These are phyloP conservation scores for Macaranga tanarius DNA, from an alignment of 441 rosid species.

Conservation along the genomic window DNA sequence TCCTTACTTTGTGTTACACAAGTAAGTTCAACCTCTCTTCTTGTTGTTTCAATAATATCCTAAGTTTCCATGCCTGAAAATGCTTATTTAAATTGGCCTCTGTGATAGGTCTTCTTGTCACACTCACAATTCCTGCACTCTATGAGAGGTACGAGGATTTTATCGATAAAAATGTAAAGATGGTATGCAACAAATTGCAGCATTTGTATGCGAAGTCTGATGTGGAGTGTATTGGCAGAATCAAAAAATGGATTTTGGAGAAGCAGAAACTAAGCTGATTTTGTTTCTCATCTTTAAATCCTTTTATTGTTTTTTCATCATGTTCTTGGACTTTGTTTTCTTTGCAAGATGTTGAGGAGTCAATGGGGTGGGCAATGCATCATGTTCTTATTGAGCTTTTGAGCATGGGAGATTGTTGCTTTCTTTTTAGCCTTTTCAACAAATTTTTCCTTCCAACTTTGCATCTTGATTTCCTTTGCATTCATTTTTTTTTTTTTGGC, in stretches of 20 bases:
- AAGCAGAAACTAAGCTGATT: slow-evolving; percentile 58
- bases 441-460: background rate
- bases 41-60: no score
- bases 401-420: background rate
- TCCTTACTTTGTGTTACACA: slow-evolving; percentile 66
- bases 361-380: background rate
- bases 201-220: slow-evolving; percentile 50
- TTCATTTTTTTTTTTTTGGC: background rate
- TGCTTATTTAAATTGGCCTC: slow-evolving; percentile 3
- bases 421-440: background rate
- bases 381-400: background rate
- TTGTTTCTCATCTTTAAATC: background rate
- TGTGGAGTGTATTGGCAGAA: slow-evolving; percentile 34
- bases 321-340: slow-evolving; percentile 17
- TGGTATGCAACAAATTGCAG: slow-evolving; percentile 34
- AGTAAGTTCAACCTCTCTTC: slow-evolving; percentile 45
- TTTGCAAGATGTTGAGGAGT: background rate
- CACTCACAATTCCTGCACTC: slow-evolving; percentile 68
- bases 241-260: slow-evolving; percentile 51
- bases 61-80: background rate
- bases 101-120: slow-evolving; percentile 59
- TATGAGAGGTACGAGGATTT: slow-evolving; percentile 65
- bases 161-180: slow-evolving; percentile 43
- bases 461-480: background rate
- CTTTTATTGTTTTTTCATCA: background rate